Evolutionary conservation across 306 rosid species (phyloP).

Genomic region (Echinosophora koreensis): DNA sequence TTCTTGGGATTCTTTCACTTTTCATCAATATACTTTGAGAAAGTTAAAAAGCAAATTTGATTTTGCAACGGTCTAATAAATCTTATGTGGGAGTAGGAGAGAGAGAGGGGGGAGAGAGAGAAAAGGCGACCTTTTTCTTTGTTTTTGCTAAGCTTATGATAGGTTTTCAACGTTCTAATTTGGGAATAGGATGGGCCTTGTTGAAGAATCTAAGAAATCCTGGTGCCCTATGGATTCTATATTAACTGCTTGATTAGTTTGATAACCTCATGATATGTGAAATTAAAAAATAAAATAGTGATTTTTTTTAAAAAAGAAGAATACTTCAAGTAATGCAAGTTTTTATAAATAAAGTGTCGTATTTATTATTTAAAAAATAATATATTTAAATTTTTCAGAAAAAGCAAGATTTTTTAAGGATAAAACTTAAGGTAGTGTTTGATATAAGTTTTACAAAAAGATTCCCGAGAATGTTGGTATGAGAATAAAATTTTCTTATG

Average conservation of each 20-base stretch:
- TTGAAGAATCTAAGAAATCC: neutral
- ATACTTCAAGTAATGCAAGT: too few relatives aligned
- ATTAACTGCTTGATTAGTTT: neutral
- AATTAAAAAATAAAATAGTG: neutral
- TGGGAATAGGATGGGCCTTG: conserved; percentile 39
- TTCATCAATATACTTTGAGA: conserved; percentile 24
- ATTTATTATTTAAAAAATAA: too few relatives aligned
- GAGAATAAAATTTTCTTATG: too few relatives aligned
- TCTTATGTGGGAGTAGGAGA: neutral
- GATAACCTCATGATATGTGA: too few relatives aligned
- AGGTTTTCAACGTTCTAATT: conserved; percentile 59
- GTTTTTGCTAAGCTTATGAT: conserved; percentile 11
- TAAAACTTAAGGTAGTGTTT: too few relatives aligned
- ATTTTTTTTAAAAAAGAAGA: neutral
- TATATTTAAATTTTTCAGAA: too few relatives aligned
- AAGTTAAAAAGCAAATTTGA: neutral
- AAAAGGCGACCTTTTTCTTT: neutral
- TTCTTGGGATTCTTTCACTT: conserved; percentile 39
- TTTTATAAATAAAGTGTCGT: too few relatives aligned
- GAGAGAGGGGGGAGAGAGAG: neutral
- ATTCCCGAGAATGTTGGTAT: too few relatives aligned
- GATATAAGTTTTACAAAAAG: too few relatives aligned
- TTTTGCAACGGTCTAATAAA: conserved; percentile 73
- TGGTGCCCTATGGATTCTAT: neutral
- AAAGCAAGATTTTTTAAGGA: too few relatives aligned